Evolutionary conservation across 176 grass and related monocot species (phyloP).

Genomic region (Areca catechu): DNA sequence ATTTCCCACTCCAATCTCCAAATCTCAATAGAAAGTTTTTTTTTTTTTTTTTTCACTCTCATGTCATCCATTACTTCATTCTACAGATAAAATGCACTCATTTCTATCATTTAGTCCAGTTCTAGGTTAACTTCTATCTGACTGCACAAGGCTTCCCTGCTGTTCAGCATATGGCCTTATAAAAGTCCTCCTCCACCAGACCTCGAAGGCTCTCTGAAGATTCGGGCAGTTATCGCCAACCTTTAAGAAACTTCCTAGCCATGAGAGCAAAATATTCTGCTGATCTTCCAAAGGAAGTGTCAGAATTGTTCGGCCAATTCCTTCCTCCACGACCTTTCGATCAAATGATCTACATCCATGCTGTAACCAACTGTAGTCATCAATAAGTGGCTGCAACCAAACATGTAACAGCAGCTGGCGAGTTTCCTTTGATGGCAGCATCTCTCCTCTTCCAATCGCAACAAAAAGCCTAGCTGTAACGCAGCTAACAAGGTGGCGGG

Average conservation of each 20-base stretch:
- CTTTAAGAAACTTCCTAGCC: constrained; percentile 67
- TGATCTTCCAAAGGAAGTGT: constrained; percentile 76
- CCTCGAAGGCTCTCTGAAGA: constrained; percentile 83
- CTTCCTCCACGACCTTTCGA: constrained; percentile 63
- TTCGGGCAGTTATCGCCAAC: constrained; percentile 57
- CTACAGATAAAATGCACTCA: background rate
- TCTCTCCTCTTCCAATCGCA: constrained; percentile 51
- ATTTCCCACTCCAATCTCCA: background rate
- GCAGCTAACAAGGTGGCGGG: constrained; percentile 62
- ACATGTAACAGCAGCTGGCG: constrained; percentile 45
- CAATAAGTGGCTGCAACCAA: constrained; percentile 76
- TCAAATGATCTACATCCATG: constrained; percentile 62
- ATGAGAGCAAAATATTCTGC: constrained; percentile 55
- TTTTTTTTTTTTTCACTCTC: background rate
- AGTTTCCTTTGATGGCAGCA: constrained; percentile 53
- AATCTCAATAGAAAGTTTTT: background rate
- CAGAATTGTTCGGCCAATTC: constrained; percentile 57
- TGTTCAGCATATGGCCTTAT: constrained; percentile 58
- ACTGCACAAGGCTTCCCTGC: constrained; percentile 10
- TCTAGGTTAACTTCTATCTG: constrained; percentile 1
- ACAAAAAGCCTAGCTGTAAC: constrained; percentile 58
- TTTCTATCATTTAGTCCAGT: background rate
- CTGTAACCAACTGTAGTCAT: constrained; percentile 77
- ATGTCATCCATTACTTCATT: too few relatives aligned
- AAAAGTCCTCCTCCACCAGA: constrained; percentile 92